A percentile compares a stretch with the other conserved stretches of the same genome.
Evolutionary conservation across 2,329 filamentous ascomycete species (phyloP).

Genomic region (Neonectria faginata): DNA sequence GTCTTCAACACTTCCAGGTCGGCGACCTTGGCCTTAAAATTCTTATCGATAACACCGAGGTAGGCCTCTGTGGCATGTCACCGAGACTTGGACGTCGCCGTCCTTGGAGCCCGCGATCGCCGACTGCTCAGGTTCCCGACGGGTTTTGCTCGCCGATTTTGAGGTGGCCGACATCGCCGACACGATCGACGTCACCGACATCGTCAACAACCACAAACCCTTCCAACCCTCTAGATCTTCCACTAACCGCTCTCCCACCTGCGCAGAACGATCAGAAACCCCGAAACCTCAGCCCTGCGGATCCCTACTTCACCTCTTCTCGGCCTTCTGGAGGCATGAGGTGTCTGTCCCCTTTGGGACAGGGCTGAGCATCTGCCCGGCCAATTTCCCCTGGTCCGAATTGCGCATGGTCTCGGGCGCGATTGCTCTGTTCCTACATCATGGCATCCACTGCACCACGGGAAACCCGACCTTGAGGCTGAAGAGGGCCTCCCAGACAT

Average conservation of each 20-base stretch:
- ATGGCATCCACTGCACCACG: not conserved
- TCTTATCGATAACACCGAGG: not conserved
- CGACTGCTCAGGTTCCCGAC: not conserved
- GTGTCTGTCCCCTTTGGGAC: slow-evolving; percentile 2
- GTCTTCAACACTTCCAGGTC: not conserved
- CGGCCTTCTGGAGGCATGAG: not conserved
- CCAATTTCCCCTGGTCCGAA: not conserved
- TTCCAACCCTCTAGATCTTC: not conserved
- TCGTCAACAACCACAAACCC: not conserved
- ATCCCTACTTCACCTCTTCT: slow-evolving; percentile 4
- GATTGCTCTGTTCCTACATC: not conserved
- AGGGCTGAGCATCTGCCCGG: not conserved
- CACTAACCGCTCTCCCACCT: not conserved
- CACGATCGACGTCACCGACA: not conserved
- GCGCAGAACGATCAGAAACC: not conserved
- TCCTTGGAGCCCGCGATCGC: not conserved
- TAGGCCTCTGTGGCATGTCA: not conserved
- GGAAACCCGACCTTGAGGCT: not conserved
- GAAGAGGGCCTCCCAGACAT: not conserved
- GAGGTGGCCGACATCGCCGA: not conserved
- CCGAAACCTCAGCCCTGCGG: slow-evolving; percentile 23
- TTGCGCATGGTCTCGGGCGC: not conserved
- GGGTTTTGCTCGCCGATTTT: not conserved
- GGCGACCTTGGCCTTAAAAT: not conserved
- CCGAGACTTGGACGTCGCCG: not conserved